phyloP scores from a whole-genome alignment of 2,329 filamentous ascomycete genomes.

The Colletotrichum orchidophilum region DNA sequence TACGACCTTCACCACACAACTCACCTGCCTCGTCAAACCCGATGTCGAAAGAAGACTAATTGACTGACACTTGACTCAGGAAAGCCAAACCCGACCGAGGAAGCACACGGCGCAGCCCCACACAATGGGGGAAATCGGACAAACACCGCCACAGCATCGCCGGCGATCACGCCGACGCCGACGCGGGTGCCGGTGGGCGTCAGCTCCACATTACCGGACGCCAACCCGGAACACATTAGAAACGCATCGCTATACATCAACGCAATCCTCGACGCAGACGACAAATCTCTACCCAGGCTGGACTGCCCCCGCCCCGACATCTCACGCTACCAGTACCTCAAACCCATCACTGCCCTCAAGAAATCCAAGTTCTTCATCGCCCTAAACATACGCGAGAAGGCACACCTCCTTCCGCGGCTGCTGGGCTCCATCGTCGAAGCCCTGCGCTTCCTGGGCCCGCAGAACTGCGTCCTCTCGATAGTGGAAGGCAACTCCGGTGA shows the following conservation, averaged over 20 bases:
- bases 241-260: conserved; percentile 37
- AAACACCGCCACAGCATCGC: not conserved
- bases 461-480: conserved; percentile 62
- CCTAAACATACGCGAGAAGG: conserved; percentile 58
- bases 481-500: conserved; percentile 65
- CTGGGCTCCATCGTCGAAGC: conserved; percentile 61
- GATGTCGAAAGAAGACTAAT: not conserved
- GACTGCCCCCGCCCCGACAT: conserved; percentile 41
- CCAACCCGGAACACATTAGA: conserved; percentile 13
- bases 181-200: not conserved
- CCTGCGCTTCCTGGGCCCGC: conserved; percentile 58
- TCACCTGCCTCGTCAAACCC: not conserved
- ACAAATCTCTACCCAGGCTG: conserved; percentile 37
- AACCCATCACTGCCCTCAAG: not conserved
- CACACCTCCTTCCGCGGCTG: conserved; percentile 57
- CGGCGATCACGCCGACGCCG: not conserved
- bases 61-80: not conserved
- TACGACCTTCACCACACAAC: not conserved
- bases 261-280: conserved; percentile 41
- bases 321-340: conserved; percentile 36
- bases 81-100: not conserved
- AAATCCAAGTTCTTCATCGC: conserved; percentile 59
- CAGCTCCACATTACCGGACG: conserved; percentile 1
- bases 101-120: not conserved
- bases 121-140: conserved; percentile 1